These are phyloP conservation scores for Castanopsis chinensis DNA, from an alignment of 306 rosid species.

Conservation along the genomic window DNA sequence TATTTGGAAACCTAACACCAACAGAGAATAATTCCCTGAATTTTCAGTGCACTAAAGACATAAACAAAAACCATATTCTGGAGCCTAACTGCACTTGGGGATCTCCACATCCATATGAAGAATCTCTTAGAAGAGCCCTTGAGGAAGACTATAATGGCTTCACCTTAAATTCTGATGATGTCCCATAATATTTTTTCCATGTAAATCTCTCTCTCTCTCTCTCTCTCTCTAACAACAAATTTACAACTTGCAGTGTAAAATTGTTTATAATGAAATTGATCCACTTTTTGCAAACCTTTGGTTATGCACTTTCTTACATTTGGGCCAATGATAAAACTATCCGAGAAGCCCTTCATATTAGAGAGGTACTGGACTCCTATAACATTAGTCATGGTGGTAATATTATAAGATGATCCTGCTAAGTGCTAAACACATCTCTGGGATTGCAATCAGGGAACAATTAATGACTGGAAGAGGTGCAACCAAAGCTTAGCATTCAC, in stretches of 20 bases:
- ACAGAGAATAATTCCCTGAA: background rate
- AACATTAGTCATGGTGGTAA: background rate
- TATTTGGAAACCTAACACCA: background rate
- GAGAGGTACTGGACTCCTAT: slow-evolving; percentile 1
- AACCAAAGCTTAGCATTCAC: slow-evolving; percentile 17
- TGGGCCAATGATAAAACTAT: slow-evolving; percentile 23
- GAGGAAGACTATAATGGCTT: slow-evolving; percentile 10
- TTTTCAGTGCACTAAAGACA: slow-evolving; percentile 12
- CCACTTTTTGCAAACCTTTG: slow-evolving; percentile 5
- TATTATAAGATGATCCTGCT: background rate
- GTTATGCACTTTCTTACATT: slow-evolving; percentile 14
- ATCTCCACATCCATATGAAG: slow-evolving; percentile 7
- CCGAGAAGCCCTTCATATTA: slow-evolving; percentile 15
- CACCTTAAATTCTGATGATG: background rate
- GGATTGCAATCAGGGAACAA: background rate
- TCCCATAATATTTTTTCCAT: slow-evolving; percentile 7
- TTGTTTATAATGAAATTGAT: background rate
- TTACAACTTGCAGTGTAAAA: background rate
- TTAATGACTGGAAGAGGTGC: slow-evolving; percentile 29
- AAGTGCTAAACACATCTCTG: background rate
- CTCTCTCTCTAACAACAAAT: background rate
- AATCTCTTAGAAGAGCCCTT: slow-evolving; percentile 13
- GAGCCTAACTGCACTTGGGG: slow-evolving; percentile 26
- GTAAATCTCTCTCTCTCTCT: background rate
- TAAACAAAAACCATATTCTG: slow-evolving; percentile 17